Evolutionary conservation across 768 basidiomycete genomes (phyloP), one percentile per base, ranked within the genome.

Genomic region (Hygrophorus pudorinus): DNA sequence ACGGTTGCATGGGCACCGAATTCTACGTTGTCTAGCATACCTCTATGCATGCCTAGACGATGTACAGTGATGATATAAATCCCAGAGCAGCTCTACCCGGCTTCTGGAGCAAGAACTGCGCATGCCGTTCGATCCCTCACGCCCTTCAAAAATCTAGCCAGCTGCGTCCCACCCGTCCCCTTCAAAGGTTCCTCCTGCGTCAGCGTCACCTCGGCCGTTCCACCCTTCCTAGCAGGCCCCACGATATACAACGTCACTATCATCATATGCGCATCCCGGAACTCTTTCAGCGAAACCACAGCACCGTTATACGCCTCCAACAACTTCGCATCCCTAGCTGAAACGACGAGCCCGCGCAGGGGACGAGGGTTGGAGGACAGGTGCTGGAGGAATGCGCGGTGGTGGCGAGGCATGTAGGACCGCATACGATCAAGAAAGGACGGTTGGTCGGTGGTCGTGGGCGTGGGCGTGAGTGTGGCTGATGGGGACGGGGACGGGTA

Each of bases 131-230:
- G 73, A 54, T 82, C 78, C 56, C 87, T 71, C 8, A 83, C 78
- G 18, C 74, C 75, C 59, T 82, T 90, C 53, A 92, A 59, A 56
- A 91, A 93, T 37, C 71, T 76, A 14, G 82, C 76, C 39, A 93
- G 56, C 34, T 82, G 75, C 0, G 87, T 89, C 1, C 89, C 89
- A 1, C 89, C 89, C 0, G 89, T 91, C 0, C 89, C 89, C 50
- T 73, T 79, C 48, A 81, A 42, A 2, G 61, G 53, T 2, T 48
- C 57, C 20, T 51, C 46, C 33, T 40, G 44, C 42, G 44, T 47
- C n/a, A 44, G 49, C 46, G 48, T 21, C 21, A 59, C 40, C 41
- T 3, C 11, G 10, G 6, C 48, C 56, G 46, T 43, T 59, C 51
- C 16, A 58, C 37, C 64, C 41, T 62, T 56, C 51, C 68, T 61